These are phyloP conservation scores for Penicillium sp. DNA, from an alignment of 2,329 filamentous ascomycete genomes.

Conservation along the genomic window DNA sequence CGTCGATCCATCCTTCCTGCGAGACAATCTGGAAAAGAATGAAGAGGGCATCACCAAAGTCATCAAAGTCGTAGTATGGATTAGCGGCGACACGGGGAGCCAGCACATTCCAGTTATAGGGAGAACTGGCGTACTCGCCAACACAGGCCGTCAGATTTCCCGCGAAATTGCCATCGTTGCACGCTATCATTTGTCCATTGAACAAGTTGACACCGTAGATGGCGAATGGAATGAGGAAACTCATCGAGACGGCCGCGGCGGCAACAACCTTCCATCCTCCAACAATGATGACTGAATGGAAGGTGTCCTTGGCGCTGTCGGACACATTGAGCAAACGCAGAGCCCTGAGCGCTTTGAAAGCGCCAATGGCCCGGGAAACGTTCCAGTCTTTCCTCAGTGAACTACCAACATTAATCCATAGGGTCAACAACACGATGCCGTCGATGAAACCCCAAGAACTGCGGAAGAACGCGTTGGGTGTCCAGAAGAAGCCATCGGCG, in stretches of 20 bases:
- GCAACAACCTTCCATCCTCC: constrained; percentile 94
- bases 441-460: constrained; percentile 98
- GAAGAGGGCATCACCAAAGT: constrained; percentile 90
- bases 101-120: constrained; percentile 82
- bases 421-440: constrained; percentile 81
- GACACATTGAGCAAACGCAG: constrained; percentile 91
- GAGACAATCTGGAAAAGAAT: constrained; percentile 98
- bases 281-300: constrained; percentile 92
- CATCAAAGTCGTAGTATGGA: constrained; percentile 87
- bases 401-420: constrained; percentile 93
- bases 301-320: constrained; percentile 92
- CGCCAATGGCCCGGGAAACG: constrained; percentile 86
- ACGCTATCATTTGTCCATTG: constrained; percentile 73
- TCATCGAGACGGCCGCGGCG: constrained; percentile 89
- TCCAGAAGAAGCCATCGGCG: constrained; percentile 94
- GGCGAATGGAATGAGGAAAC: constrained; percentile 91
- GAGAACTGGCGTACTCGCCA: constrained; percentile 75
- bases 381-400: constrained; percentile 78
- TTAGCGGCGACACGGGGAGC: constrained; percentile 81
- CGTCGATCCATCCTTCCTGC: constrained; percentile 95
- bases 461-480: constrained; percentile 94
- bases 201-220: constrained; percentile 96
- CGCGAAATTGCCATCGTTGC: constrained; percentile 71
- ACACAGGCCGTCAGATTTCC: constrained; percentile 69
- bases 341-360: constrained; percentile 94